Percentiles rank a stretch among this genome's conserved stretches.
Conservation (phyloP, 1,284 basidiomycete genomes). For the Trametes versicolor region DNA sequence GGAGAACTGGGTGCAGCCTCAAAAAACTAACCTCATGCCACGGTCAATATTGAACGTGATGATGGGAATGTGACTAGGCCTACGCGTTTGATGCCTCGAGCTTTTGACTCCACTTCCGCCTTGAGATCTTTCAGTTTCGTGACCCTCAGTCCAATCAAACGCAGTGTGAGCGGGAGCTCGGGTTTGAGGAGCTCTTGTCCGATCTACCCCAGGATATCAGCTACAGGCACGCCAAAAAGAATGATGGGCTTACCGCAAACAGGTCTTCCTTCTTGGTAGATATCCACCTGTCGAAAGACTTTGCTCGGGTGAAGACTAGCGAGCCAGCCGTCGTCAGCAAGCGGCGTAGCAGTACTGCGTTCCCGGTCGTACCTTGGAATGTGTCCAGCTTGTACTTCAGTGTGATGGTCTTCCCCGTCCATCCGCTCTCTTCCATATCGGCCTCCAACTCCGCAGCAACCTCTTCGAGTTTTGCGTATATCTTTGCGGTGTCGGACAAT, state of each 20-base stretch:
- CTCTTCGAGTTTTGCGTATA: conserved; percentile 80
- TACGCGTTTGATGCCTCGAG: conserved; percentile 73
- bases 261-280: conserved; percentile 80
- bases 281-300: conserved; percentile 80
- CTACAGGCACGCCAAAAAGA: background rate
- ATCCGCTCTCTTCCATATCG: conserved; percentile 77
- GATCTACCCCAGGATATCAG: conserved; percentile 54
- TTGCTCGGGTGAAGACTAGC: conserved; percentile 83
- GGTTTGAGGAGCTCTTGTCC: conserved; percentile 85
- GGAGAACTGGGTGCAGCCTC: conserved; percentile 55
- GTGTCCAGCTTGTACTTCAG: conserved; percentile 85
- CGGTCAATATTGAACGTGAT: background rate
- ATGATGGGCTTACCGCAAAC: conserved; percentile 62
- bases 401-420: conserved; percentile 82
- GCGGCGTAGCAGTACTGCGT: background rate
- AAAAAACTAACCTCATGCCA: conserved; percentile 59
- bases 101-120: conserved; percentile 52
- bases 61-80: conserved; percentile 28
- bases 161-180: conserved; percentile 80
- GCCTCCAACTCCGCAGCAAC: conserved; percentile 83
- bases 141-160: conserved; percentile 85
- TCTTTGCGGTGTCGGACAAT: conserved; percentile 67
- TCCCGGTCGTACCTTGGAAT: conserved; percentile 65
- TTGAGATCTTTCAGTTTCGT: conserved; percentile 87
- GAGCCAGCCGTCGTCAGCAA: background rate